Conservation (phyloP, 208 protist genomes). For the Wallacemonas rigidus region DNA sequence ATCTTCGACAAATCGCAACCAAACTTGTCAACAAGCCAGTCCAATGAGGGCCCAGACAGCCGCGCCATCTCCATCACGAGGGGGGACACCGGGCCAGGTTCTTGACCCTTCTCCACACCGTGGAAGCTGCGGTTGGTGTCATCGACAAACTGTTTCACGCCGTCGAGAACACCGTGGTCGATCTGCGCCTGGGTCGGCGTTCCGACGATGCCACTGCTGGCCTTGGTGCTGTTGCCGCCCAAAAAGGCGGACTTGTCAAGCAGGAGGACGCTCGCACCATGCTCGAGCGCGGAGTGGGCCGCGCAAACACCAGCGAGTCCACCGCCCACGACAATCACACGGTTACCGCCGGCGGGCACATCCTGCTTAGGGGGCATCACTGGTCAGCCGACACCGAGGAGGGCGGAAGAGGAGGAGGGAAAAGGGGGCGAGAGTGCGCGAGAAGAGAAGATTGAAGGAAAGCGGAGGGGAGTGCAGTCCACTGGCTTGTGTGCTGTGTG, state of each 20-base stretch:
- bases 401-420: too few species aligned
- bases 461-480: too few species aligned
- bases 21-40: conserved; percentile 75
- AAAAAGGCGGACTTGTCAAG: conserved; percentile 90
- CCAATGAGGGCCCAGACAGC: conserved; percentile 59
- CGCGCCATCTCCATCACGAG: conserved; percentile 63
- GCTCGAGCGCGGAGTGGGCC: conserved; percentile 46
- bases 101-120: conserved; percentile 40
- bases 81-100: conserved; percentile 34
- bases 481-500: too few species aligned
- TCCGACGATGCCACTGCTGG: conserved; percentile 92
- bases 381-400: too few species aligned
- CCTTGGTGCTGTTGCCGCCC: conserved; percentile 90
- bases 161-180: conserved; percentile 57
- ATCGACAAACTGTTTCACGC: conserved; percentile 43
- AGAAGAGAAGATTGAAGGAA: not conserved
- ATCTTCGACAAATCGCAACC: conserved; percentile 76
- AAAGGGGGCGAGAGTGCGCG: not conserved
- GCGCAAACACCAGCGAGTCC: conserved; percentile 66
- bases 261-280: conserved; percentile 68
- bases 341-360: conserved; percentile 26
- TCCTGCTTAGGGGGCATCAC: conserved; percentile 8
- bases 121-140: conserved; percentile 64
- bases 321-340: conserved; percentile 66
- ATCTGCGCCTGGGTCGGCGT: conserved; percentile 79